Base-by-base conservation (phyloP, 1,139 yeast species). In the Kodamaea suecica region DNA sequence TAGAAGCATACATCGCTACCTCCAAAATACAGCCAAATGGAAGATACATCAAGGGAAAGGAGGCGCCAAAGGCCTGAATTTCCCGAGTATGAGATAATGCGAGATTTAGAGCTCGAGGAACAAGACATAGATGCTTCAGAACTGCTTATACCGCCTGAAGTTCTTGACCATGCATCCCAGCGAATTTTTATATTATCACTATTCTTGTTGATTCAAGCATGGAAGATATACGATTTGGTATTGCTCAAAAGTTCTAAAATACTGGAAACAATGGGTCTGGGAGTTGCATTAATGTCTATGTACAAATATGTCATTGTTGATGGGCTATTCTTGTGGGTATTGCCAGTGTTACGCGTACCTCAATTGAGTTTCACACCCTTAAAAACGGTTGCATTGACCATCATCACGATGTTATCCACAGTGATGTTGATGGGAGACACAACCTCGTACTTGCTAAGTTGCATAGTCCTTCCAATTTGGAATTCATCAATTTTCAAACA, bases 121-220 rank as follows among this genome's bases (percentile, higher is more conserved):
- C 44, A 32, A 25, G 41, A 41, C 23, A n/a, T n/a, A n/a, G 41
- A 33, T 12, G 34, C 19, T n/a, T 34, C 30, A 23, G 38, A 29
- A n/a, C 49, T 47, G 12, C 41, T 48, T 23, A 74, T 82, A 33
- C 79, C 86, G 1, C 60, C 74, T 3, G 60, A 68, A 6, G 59
- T 79, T 1, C 55, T 90, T 20, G 95, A 88, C 47, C 76, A 76
- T n/a, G 87, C 85, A n/a, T 81, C 83, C 17, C 97, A 92, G 57
- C 63, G 96, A 44, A 58, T 78, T 31, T 70, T 84, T 37, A 71
- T 80, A 5, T 59, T 80, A 16, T 75, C 86, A 3, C 43, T 84
- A n/a, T 85, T 88, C 52, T 63, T 76, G 3, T 66, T 84, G 33
- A 67, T 90, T 14, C 97, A 90, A 56, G 77, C 87, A 16, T 84